Percentiles rank a stretch among this genome's conserved stretches.
Conservation (phyloP, 139 green algal genomes). For the Picochlorum sp. region DNA sequence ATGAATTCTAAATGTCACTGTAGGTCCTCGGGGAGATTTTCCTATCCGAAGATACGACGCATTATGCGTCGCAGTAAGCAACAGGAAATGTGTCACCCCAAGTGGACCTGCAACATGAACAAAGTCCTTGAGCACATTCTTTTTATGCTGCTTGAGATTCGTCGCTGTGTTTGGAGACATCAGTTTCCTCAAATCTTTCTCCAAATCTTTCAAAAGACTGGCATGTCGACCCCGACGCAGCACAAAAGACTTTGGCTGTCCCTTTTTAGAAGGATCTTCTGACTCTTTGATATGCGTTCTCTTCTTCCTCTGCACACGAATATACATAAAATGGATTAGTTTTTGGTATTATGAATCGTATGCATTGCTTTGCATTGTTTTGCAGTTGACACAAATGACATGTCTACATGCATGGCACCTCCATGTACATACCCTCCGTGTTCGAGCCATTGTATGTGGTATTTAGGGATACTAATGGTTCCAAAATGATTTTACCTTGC, state of each 20-base stretch:
- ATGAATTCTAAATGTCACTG: conserved; percentile 76
- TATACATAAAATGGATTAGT: neutral
- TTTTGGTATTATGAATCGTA: too few species aligned
- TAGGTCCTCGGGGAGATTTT: conserved; percentile 84
- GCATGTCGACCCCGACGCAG: conserved; percentile 66
- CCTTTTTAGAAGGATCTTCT: conserved; percentile 50
- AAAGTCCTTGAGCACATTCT: conserved; percentile 93
- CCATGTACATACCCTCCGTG: conserved; percentile 16
- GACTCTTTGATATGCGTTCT: conserved; percentile 58
- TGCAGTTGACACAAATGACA: neutral
- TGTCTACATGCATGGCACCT: conserved; percentile 10
- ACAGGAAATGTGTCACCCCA: conserved; percentile 91
- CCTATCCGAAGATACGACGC: conserved; percentile 76
- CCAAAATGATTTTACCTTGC: too few species aligned
- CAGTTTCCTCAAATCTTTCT: conserved; percentile 81
- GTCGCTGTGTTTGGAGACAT: conserved; percentile 89
- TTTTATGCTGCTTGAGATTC: conserved; percentile 68
- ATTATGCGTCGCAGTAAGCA: conserved; percentile 81
- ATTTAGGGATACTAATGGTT: neutral
- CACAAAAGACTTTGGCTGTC: conserved; percentile 72
- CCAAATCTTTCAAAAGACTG: conserved; percentile 61
- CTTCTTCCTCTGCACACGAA: conserved; percentile 69
- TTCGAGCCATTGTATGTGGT: conserved; percentile 26
- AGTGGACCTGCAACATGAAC: conserved; percentile 87
- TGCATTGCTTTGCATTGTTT: too few species aligned